phyloP scores from a whole-genome alignment of 495 filamentous ascomycete species.

The Aspergillus panamensis region DNA sequence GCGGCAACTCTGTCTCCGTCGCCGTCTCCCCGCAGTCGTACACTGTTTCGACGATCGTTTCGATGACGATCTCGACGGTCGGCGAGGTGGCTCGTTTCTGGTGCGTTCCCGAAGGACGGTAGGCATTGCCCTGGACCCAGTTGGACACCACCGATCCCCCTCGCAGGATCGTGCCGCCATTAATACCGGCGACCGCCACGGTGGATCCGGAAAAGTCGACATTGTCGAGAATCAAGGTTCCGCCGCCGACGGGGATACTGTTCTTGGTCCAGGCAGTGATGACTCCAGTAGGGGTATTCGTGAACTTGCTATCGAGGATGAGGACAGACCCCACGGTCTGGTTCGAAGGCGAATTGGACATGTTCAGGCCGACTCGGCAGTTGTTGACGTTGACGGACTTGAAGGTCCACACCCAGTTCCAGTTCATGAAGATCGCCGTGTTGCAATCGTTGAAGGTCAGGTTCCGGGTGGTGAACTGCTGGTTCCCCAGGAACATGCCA shows the following conservation, averaged over 20 bases:
- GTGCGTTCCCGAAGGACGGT: slow-evolving; percentile 40
- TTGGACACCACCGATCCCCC: slow-evolving; percentile 68
- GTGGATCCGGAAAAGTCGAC: slow-evolving; percentile 65
- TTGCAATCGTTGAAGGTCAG: slow-evolving; percentile 84
- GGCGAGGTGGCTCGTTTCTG: slow-evolving; percentile 27
- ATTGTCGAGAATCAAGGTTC: slow-evolving; percentile 80
- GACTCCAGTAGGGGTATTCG: slow-evolving; percentile 68
- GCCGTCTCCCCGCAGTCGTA: slow-evolving; percentile 11
- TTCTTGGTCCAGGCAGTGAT: slow-evolving; percentile 63
- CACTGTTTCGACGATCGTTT: slow-evolving; percentile 27
- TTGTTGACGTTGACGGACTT: slow-evolving; percentile 79
- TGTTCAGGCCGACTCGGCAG: slow-evolving; percentile 76
- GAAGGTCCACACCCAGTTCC: slow-evolving; percentile 91
- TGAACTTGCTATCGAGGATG: slow-evolving; percentile 74
- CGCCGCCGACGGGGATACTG: slow-evolving; percentile 62
- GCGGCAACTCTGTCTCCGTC: background rate
- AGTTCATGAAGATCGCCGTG: slow-evolving; percentile 88
- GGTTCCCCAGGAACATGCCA: slow-evolving; percentile 85
- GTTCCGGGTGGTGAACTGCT: slow-evolving; percentile 94
- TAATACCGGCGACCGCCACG: slow-evolving; percentile 49
- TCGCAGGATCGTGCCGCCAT: slow-evolving; percentile 57
- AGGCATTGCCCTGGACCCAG: slow-evolving; percentile 73
- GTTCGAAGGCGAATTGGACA: slow-evolving; percentile 59
- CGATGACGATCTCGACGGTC: slow-evolving; percentile 24
- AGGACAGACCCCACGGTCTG: slow-evolving; percentile 79